Conservation (phyloP, 1,284 basidiomycete genomes). For the Trichosporon sp. region DNA sequence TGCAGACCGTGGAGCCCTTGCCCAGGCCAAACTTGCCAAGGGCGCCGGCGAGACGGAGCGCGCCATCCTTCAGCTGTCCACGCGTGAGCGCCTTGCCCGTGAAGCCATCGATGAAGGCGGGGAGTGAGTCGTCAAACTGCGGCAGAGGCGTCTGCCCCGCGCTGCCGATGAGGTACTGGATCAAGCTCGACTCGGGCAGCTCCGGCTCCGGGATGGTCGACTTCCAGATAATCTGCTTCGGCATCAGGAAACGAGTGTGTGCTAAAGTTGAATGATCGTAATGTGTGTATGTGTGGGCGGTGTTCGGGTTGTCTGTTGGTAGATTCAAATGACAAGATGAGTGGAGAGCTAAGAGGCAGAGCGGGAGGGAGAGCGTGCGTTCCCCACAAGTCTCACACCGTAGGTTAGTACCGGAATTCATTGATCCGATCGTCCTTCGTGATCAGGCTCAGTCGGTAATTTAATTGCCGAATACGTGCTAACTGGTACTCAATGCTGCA, state of each 20-base stretch:
- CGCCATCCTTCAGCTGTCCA: constrained; percentile 62
- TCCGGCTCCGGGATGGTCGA: neutral
- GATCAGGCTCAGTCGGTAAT: neutral
- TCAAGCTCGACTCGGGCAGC: constrained; percentile 22
- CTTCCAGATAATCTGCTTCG: constrained; percentile 17
- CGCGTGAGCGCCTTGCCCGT: constrained; percentile 66
- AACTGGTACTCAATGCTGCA: too few species aligned
- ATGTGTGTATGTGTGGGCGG: neutral
- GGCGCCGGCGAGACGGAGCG: constrained; percentile 65
- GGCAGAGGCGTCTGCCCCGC: constrained; percentile 35
- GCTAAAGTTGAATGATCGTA: constrained; percentile 9
- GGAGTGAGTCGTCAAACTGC: constrained; percentile 37
- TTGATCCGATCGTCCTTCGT: neutral
- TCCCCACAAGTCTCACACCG: neutral
- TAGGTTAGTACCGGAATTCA: neutral
- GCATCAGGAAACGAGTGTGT: constrained; percentile 15
- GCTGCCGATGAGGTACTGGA: constrained; percentile 25
- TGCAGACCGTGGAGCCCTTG: constrained; percentile 44
- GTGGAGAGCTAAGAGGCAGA: neutral
- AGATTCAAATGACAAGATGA: neutral
- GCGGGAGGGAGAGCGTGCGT: neutral
- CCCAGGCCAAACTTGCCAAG: constrained; percentile 52
- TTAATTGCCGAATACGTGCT: neutral
- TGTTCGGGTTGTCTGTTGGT: neutral
- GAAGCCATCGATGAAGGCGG: constrained; percentile 65